Conservation (phyloP, 495 filamentous ascomycete species). For the Evernia prunastri region DNA sequence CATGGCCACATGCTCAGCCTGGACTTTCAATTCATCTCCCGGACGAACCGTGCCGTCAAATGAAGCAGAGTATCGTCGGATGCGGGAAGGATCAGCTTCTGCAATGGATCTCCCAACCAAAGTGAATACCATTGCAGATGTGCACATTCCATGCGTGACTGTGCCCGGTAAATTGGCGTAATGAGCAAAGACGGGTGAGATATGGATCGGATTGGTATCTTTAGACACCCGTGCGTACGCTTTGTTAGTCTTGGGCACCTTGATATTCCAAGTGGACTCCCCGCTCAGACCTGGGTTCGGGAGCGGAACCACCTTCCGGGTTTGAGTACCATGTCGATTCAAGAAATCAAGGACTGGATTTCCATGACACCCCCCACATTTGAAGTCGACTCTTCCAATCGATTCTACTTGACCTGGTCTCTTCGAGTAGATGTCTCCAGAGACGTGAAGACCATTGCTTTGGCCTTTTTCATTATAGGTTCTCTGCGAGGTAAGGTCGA, state of each 20-base stretch:
- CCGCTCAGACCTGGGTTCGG: neutral
- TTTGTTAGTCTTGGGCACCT: conserved; percentile 28
- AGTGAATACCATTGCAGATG: conserved; percentile 4
- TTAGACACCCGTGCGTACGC: conserved; percentile 30
- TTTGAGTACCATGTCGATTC: conserved; percentile 25
- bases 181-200: conserved; percentile 29
- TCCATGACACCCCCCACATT: neutral
- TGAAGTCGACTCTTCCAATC: conserved; percentile 18
- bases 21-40: conserved; percentile 31
- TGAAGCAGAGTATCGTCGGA: neutral
- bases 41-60: conserved; percentile 39
- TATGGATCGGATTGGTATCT: conserved; percentile 38
- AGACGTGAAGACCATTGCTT: neutral
- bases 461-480: conserved; percentile 12
- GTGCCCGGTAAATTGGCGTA: conserved; percentile 32
- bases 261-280: neutral
- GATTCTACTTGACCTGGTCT: conserved; percentile 17
- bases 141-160: conserved; percentile 38
- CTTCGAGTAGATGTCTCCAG: neutral
- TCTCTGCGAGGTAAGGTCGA: conserved; percentile 23
- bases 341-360: conserved; percentile 36
- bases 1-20: conserved; percentile 35
- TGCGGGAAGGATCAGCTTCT: neutral
- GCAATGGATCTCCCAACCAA: conserved; percentile 25
- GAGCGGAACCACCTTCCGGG: conserved; percentile 17